Evolutionary conservation across 441 rosid genomes (phyloP).

Genomic region (Flueggea neowawraea): DNA sequence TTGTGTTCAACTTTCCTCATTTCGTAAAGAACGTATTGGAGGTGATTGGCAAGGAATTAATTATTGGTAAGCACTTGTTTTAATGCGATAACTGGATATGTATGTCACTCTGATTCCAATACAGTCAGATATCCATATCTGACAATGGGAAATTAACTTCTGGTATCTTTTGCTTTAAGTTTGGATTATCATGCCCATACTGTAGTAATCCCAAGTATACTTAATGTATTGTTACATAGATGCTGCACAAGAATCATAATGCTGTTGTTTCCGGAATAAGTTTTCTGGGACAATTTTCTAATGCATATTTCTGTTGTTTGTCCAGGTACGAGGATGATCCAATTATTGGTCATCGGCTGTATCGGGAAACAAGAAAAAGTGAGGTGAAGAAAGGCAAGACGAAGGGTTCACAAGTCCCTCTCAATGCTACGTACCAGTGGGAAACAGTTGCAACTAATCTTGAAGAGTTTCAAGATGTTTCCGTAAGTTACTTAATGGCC

Average conservation of each 20-base stretch:
- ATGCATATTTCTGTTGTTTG: constrained; percentile 27
- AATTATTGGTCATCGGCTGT: constrained; percentile 82
- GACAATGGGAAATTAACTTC: too few relatives aligned
- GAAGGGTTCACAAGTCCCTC: constrained; percentile 81
- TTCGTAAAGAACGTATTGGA: constrained; percentile 93
- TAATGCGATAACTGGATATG: too few relatives aligned
- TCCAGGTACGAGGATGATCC: constrained; percentile 97
- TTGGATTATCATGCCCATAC: background rate
- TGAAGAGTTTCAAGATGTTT: constrained; percentile 95
- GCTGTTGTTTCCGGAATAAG: too few relatives aligned
- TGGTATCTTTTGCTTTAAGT: too few relatives aligned
- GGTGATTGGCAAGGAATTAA: constrained; percentile 95
- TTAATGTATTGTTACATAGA: too few relatives aligned
- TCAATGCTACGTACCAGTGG: constrained; percentile 78
- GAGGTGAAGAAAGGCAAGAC: constrained; percentile 74
- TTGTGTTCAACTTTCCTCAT: constrained; percentile 76
- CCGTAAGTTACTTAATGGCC: constrained; percentile 60
- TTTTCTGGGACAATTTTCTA: background rate
- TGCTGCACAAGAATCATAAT: background rate
- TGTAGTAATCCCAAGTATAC: too few relatives aligned
- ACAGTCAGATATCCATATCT: too few relatives aligned
- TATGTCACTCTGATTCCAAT: too few relatives aligned
- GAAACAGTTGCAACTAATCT: constrained; percentile 97
- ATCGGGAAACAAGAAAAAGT: constrained; percentile 86
- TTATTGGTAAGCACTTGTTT: constrained; percentile 56